phyloP scores from a whole-genome alignment of 306 rosid species.

The Sindora glabra region DNA sequence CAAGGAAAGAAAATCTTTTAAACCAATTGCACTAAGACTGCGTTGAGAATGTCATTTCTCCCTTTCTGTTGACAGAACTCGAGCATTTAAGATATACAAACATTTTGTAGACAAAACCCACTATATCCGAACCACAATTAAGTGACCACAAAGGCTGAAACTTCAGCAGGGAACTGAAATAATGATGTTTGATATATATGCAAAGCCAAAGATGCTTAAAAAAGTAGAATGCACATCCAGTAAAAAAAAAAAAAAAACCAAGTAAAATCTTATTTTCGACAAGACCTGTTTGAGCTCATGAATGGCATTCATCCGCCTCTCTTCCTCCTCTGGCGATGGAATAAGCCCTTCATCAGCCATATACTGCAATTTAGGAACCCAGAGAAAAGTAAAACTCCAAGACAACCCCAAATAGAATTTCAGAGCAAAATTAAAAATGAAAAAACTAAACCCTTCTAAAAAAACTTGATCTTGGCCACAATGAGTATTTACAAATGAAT shows the following conservation, averaged over 20 bases:
- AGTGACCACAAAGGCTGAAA: not conserved
- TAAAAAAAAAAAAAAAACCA: not conserved
- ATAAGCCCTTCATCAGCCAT: slow-evolving; percentile 32
- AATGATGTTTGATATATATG: not conserved
- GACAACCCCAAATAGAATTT: not conserved
- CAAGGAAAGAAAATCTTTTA: not conserved
- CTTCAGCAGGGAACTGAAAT: not conserved
- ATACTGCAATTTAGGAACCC: slow-evolving; percentile 16
- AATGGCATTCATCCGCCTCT: slow-evolving; percentile 21
- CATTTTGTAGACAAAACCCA: not conserved
- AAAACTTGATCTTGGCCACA: not conserved
- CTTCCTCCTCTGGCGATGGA: slow-evolving; percentile 26
- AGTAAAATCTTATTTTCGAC: not conserved
- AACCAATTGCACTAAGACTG: not conserved
- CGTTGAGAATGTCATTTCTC: not conserved
- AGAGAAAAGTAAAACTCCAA: not conserved
- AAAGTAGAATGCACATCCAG: not conserved
- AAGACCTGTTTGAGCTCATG: slow-evolving; percentile 36
- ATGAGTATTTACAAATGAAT: too few relatives aligned
- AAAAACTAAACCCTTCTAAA: not conserved
- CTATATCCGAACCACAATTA: not conserved
- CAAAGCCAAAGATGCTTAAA: not conserved
- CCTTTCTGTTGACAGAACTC: not conserved
- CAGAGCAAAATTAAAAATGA: not conserved
- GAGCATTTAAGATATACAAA: not conserved